A percentile compares a stretch with the other conserved stretches of the same genome.
Conservation (phyloP, 345 rosid species). For the Camelina sativa region DNA sequence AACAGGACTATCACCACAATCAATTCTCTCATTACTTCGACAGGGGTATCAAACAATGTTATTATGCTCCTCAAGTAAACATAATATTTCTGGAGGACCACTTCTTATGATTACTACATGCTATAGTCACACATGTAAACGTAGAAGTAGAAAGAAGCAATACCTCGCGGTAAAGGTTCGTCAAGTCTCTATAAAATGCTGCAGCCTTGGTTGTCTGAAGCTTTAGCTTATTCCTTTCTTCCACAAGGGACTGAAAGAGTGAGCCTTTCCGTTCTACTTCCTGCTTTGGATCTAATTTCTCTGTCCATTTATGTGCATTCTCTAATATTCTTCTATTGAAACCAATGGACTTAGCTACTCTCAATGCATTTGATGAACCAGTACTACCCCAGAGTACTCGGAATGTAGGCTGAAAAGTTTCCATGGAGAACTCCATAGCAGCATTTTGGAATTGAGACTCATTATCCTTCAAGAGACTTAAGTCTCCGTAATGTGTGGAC, state of each 20-base stretch:
- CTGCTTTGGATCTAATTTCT: constrained; percentile 72
- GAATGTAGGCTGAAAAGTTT: constrained; percentile 81
- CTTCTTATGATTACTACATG: not conserved
- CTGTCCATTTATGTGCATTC: constrained; percentile 71
- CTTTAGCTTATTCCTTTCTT: constrained; percentile 74
- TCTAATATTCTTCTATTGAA: constrained; percentile 66
- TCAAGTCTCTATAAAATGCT: constrained; percentile 62
- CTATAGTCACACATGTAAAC: constrained; percentile 5
- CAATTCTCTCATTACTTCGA: not conserved
- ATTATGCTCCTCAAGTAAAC: not conserved
- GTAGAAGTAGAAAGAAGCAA: not conserved
- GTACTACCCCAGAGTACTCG: constrained; percentile 82
- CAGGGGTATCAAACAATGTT: not conserved
- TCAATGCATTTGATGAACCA: constrained; percentile 86
- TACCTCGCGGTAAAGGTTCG: constrained; percentile 77
- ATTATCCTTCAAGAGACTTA: constrained; percentile 78
- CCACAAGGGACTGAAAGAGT: constrained; percentile 69
- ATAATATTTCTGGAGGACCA: not conserved
- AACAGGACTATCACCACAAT: not conserved
- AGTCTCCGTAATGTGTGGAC: constrained; percentile 90
- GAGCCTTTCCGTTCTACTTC: constrained; percentile 68
- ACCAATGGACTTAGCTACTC: constrained; percentile 81
- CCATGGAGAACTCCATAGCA: constrained; percentile 90
- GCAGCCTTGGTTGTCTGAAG: constrained; percentile 62
- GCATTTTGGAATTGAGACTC: constrained; percentile 80